Evolutionary conservation across 495 filamentous ascomycete genomes (phyloP), one percentile per base, ranked within the genome.

Genomic region (Cairneyella variabilis): DNA sequence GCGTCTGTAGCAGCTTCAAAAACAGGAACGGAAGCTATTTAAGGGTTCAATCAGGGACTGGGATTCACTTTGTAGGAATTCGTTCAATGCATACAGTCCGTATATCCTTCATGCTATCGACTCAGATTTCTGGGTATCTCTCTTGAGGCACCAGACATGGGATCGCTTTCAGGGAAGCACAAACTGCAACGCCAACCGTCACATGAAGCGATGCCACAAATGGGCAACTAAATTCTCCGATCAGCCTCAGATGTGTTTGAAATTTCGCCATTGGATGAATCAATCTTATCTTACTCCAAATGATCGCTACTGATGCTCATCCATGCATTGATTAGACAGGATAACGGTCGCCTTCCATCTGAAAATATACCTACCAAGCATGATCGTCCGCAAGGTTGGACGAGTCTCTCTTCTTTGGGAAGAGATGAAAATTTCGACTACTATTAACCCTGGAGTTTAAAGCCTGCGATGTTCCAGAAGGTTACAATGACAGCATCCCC

Each of bases 231-330:
- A 49, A 37, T 49, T 49, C 46, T 37, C 46, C 46, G 46, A 18
- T 49, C 18, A 49, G 32, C 46, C 30, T 49, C 46, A 37, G 46
- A 39, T 37, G 46, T 49, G 27, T 49, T 49, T 49, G 46, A 49
- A 3, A 34, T 49, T 37, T 49, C 46, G 20, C 22, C 32, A n/a
- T 49, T 11, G 20, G 11, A 22, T 49, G 32, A 49, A 21, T 3
- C 9, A 16, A 39, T 37, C 28, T 49, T 23, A 38, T 22, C 20
- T 37, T 14, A 37, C 38, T 8, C 32, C 6, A 37, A 49, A 49
- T 38, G 30, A 37, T 49, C 46, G 46, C 46, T 49, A 38, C 46
- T 49, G 17, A 37, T 49, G 30, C 46, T 49, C 32, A 37, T 49
- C 30, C 30, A 23, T 37, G 46, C 46, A 49, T 49, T 49, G 28